These are phyloP conservation scores for Ramalina intermedia DNA, from an alignment of 495 filamentous ascomycete genomes.

Conservation along the genomic window DNA sequence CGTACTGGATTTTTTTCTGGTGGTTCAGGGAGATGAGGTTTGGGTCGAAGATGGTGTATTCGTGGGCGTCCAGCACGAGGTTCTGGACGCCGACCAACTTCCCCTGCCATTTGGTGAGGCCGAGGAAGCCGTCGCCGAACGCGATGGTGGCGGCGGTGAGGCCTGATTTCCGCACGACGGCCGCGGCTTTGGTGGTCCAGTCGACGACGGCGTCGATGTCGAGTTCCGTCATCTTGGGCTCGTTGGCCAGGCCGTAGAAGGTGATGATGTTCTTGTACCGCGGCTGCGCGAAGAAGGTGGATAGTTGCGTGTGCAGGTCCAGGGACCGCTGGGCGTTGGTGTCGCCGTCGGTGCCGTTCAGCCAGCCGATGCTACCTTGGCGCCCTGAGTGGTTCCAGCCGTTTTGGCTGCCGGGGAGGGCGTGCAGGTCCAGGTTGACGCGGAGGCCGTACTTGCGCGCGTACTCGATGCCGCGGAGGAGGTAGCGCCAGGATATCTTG, in stretches of 20 bases:
- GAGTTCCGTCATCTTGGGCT: conserved; percentile 64
- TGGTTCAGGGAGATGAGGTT: conserved; percentile 61
- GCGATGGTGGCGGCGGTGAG: conserved; percentile 44
- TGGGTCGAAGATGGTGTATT: conserved; percentile 80
- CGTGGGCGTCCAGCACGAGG: conserved; percentile 81
- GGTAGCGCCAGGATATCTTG: conserved; percentile 83
- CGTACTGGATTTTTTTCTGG: conserved; percentile 62
- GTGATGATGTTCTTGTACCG: conserved; percentile 72
- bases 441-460: conserved; percentile 84
- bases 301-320: conserved; percentile 68
- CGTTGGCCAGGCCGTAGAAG: conserved; percentile 78
- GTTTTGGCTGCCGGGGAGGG: conserved; percentile 69
- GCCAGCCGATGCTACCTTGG: conserved; percentile 57
- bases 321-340: conserved; percentile 59
- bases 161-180: conserved; percentile 55
- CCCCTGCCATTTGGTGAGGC: conserved; percentile 65
- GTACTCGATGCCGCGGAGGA: conserved; percentile 85
- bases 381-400: conserved; percentile 82
- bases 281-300: conserved; percentile 71
- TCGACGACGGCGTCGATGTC: conserved; percentile 41
- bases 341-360: conserved; percentile 53
- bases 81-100: conserved; percentile 36
- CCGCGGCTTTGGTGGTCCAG: conserved; percentile 54
- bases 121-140: conserved; percentile 76
- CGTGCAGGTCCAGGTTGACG: conserved; percentile 90